Evolutionary conservation across 1,139 yeast genomes (phyloP).

Genomic region (Martiniozyma asiatica): DNA sequence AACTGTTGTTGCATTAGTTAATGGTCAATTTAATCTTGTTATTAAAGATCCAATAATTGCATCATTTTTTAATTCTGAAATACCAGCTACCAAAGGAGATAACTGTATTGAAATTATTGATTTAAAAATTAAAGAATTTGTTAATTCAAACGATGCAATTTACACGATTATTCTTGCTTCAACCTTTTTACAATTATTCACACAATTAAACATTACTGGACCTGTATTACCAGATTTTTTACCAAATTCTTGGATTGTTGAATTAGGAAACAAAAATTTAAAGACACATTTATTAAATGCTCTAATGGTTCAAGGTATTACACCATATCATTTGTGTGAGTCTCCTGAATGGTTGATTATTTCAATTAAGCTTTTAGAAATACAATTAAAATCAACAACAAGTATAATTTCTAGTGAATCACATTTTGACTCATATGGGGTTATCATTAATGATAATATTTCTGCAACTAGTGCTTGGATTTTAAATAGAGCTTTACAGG

Average conservation of each 20-base stretch:
- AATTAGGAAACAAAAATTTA: no score
- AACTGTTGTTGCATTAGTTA: no score
- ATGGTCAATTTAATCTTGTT: no score
- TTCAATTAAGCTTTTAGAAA: neutral
- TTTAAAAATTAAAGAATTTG: conserved; percentile 1
- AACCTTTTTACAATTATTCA: conserved; percentile 52
- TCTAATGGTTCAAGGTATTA: conserved; percentile 47
- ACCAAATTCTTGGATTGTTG: conserved; percentile 3
- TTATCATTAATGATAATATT: no score
- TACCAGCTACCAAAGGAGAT: no score
- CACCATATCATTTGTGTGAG: conserved; percentile 46
- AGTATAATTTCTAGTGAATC: no score
- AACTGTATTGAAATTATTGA: conserved; percentile 2
- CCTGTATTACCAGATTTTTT: conserved; percentile 37
- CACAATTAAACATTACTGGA: conserved; percentile 77
- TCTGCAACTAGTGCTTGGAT: no score
- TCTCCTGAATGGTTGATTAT: conserved; percentile 32
- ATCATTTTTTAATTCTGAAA: no score
- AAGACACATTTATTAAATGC: conserved; percentile 19
- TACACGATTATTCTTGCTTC: conserved; percentile 41
- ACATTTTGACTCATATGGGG: no score
- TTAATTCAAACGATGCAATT: conserved; percentile 5
- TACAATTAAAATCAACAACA: no score
- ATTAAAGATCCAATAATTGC: no score
- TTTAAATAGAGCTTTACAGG: conserved; percentile 56